Evolutionary conservation across 352 stramenopile species (phyloP).

Genomic region (Pythium aristosporum): DNA sequence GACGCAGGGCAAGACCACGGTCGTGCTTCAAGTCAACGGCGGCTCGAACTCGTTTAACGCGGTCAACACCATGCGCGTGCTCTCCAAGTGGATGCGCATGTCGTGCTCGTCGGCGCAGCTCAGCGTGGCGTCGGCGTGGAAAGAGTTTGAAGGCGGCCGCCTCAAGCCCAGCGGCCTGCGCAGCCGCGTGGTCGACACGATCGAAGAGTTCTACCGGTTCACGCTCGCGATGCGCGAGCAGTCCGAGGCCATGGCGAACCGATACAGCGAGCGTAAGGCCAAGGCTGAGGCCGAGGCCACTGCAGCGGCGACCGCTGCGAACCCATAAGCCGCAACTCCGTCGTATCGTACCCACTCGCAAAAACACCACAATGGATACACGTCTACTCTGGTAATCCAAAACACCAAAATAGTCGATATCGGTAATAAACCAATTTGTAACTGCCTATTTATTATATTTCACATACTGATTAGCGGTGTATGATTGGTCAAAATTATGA

Average conservation of each 20-base stretch:
- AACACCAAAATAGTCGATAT: background rate
- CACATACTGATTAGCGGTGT: background rate
- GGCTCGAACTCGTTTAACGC: conserved; percentile 60
- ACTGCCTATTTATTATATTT: background rate
- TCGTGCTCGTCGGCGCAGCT: conserved; percentile 56
- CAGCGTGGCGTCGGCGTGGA: conserved; percentile 54
- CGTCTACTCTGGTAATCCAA: background rate
- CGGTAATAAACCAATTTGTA: background rate
- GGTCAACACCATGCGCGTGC: conserved; percentile 48
- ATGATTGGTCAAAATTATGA: conserved; percentile 5
- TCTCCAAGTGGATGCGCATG: conserved; percentile 75
- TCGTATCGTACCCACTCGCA: background rate
- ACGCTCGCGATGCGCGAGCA: conserved; percentile 39
- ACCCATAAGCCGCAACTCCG: background rate
- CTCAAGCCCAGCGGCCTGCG: conserved; percentile 54
- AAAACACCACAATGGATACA: background rate
- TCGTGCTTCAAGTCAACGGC: conserved; percentile 48
- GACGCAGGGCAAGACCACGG: conserved; percentile 49
- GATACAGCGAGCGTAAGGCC: conserved; percentile 32
- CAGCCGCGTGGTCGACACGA: conserved; percentile 57
- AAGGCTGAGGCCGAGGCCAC: conserved; percentile 17
- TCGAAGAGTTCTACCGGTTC: conserved; percentile 69
- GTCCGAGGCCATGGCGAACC: conserved; percentile 29
- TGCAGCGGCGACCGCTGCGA: conserved; percentile 2
- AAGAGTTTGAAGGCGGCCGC: conserved; percentile 55